Evolutionary conservation across 495 filamentous ascomycete genomes (phyloP).

Genomic region (Aspergillus bridgeri): DNA sequence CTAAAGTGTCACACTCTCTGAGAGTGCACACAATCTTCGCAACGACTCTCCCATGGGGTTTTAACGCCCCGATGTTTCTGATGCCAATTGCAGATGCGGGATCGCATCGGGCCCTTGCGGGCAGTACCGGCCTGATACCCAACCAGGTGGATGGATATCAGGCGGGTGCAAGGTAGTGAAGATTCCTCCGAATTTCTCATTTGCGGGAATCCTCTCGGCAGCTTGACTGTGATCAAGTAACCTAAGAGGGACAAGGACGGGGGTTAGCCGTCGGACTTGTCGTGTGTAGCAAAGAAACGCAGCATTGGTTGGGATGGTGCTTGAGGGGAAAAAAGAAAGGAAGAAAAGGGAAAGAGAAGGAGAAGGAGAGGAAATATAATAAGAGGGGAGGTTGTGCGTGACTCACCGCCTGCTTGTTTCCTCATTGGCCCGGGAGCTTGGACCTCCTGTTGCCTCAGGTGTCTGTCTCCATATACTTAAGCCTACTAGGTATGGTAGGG

Average conservation of each 20-base stretch:
- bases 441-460: background rate
- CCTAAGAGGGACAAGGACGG: constrained; percentile 29
- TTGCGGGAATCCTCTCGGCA: constrained; percentile 61
- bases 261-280: constrained; percentile 31
- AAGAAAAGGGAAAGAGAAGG: constrained; percentile 28
- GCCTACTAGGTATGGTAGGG: too few species aligned
- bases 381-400: background rate
- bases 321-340: constrained; percentile 51
- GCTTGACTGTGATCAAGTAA: too few species aligned
- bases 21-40: constrained; percentile 82
- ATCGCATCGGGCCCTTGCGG: constrained; percentile 92
- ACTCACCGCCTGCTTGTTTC: constrained; percentile 1
- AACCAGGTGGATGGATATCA: constrained; percentile 30
- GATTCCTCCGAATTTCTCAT: constrained; percentile 99
- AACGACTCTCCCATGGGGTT: constrained; percentile 82
- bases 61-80: constrained; percentile 83
- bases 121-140: constrained; percentile 55
- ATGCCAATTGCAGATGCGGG: constrained; percentile 93
- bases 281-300: constrained; percentile 99
- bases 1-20: constrained; percentile 73
- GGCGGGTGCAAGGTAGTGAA: constrained; percentile 59
- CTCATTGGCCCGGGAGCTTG: background rate
- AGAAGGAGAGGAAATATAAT: constrained; percentile 3
- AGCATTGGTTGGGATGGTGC: constrained; percentile 94
- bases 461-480: background rate